These are phyloP conservation scores for Eucalyptus urophylla DNA, from an alignment of 345 rosid species.

Conservation along the genomic window DNA sequence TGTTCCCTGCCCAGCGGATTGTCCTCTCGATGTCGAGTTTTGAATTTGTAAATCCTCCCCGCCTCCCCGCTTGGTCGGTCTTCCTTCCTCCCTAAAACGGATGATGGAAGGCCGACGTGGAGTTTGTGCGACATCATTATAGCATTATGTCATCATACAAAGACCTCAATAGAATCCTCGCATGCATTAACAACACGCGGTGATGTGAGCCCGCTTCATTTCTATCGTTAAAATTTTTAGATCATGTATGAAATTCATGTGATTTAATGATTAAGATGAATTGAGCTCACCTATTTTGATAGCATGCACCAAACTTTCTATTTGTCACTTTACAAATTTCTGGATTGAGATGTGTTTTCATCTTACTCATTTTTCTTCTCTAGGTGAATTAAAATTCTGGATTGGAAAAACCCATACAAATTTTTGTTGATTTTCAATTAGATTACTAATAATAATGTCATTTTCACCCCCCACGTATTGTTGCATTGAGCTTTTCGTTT, in stretches of 20 bases:
- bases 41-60: background rate
- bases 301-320: background rate
- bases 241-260: rapidly evolving
- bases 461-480: background rate
- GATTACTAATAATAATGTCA: background rate
- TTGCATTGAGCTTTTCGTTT: background rate
- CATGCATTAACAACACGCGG: background rate
- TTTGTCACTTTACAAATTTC: too few species aligned
- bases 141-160: background rate
- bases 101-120: background rate
- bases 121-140: background rate
- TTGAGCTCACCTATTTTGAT: rapidly evolving
- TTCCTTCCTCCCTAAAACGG: background rate
- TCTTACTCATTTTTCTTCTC: background rate
- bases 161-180: background rate
- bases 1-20: background rate
- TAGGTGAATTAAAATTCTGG: background rate
- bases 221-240: background rate
- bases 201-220: background rate
- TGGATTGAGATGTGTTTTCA: background rate
- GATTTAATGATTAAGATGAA: background rate
- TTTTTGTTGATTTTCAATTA: background rate
- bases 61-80: background rate
- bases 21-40: background rate
- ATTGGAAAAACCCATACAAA: background rate